Percentiles rank a stretch among this genome's conserved stretches.
Conservation (phyloP, 1,139 yeast genomes). For the Taiozyma sp. region DNA sequence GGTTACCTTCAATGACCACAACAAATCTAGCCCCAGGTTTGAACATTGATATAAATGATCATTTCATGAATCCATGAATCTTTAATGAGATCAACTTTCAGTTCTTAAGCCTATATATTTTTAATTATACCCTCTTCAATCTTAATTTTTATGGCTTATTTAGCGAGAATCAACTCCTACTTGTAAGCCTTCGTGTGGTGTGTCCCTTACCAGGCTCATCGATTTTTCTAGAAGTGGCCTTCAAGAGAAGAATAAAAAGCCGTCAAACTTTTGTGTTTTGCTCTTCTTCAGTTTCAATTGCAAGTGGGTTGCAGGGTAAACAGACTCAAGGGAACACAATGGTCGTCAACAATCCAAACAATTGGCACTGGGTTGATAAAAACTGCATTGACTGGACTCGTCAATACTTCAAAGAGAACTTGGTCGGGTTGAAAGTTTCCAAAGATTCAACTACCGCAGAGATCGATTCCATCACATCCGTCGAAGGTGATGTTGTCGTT, state of each 20-base stretch:
- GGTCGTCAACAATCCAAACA: slow-evolving; percentile 74
- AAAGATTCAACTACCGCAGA: slow-evolving; percentile 30
- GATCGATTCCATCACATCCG: slow-evolving; percentile 54
- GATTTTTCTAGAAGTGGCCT: not conserved
- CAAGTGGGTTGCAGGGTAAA: too few relatives aligned
- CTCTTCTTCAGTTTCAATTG: not conserved
- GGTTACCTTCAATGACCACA: slow-evolving; percentile 53
- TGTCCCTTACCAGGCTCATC: not conserved
- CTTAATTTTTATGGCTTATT: not conserved
- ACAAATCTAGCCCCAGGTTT: slow-evolving; percentile 38
- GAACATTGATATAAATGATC: slow-evolving; percentile 36
- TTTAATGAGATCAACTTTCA: not conserved
- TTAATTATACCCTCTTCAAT: not conserved
- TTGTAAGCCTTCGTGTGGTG: not conserved
- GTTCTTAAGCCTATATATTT: not conserved
- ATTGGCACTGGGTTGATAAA: slow-evolving; percentile 99
- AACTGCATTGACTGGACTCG: slow-evolving; percentile 92
- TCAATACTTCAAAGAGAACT: slow-evolving; percentile 60
- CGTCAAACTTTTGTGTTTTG: not conserved
- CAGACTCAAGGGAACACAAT: slow-evolving; percentile 25
- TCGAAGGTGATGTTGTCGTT: slow-evolving; percentile 96
- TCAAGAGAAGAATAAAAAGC: not conserved
- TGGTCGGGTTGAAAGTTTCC: slow-evolving; percentile 45
- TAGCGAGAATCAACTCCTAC: not conserved
- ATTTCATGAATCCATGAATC: slow-evolving; percentile 22